These are phyloP conservation scores for Capsella bursapastoris DNA, from an alignment of 345 rosid species.

Conservation along the genomic window DNA sequence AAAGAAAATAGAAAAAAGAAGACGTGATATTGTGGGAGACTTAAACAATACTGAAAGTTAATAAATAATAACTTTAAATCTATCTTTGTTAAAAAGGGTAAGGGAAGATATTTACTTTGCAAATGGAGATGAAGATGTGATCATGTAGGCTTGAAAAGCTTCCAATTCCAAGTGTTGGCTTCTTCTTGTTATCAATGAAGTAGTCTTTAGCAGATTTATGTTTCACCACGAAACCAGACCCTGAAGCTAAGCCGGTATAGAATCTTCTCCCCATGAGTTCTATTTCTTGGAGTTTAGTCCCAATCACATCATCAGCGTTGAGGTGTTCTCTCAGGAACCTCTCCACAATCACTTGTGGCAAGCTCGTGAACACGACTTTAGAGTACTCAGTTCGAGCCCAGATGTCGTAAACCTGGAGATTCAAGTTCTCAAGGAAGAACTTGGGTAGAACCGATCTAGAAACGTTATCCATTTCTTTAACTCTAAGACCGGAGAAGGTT, in stretches of 20 bases:
- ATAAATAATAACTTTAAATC: neutral
- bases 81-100: neutral
- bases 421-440: conserved; percentile 85
- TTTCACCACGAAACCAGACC: conserved; percentile 65
- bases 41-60: neutral
- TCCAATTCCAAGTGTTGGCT: conserved; percentile 63
- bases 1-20: neutral
- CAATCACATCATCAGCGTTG: conserved; percentile 61
- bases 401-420: conserved; percentile 59
- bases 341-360: conserved; percentile 87
- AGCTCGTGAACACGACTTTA: conserved; percentile 64
- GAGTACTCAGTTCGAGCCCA: conserved; percentile 48
- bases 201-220: conserved; percentile 65
- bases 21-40: neutral
- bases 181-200: conserved; percentile 60
- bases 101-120: conserved; percentile 40
- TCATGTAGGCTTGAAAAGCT: conserved; percentile 59
- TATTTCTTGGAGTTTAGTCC: conserved; percentile 66
- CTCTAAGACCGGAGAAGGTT: conserved; percentile 75
- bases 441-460: conserved; percentile 88
- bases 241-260: conserved; percentile 72
- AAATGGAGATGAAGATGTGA: conserved; percentile 65
- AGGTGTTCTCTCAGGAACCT: conserved; percentile 73
- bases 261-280: conserved; percentile 44
- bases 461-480: conserved; percentile 59